A percentile compares a stretch with the other conserved stretches of the same genome.
Evolutionary conservation across 495 filamentous ascomycete genomes (phyloP).

Genomic region (Opeltia flavorubescens): DNA sequence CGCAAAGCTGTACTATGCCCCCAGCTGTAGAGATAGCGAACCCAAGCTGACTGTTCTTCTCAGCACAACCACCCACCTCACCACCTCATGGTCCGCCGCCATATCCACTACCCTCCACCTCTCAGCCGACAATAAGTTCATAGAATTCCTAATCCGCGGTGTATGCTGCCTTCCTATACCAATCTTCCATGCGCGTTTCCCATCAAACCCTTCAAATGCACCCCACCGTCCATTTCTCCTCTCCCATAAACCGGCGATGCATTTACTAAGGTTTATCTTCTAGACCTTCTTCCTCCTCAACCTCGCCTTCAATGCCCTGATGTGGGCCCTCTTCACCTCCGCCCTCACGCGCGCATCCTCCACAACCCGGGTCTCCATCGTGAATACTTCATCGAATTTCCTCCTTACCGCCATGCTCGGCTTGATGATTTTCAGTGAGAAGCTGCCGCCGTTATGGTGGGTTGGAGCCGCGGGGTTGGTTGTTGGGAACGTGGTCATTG

Average conservation of each 20-base stretch:
- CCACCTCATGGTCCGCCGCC: slow-evolving; percentile 48
- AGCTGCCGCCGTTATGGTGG: slow-evolving; percentile 73
- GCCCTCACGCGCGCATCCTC: slow-evolving; percentile 71
- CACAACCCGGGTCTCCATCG: slow-evolving; percentile 79
- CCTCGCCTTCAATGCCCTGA: slow-evolving; percentile 76
- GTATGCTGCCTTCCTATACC: slow-evolving; percentile 2
- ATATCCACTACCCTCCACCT: slow-evolving; percentile 46
- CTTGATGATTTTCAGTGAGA: slow-evolving; percentile 55
- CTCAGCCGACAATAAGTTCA: slow-evolving; percentile 10
- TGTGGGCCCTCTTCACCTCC: slow-evolving; percentile 81
- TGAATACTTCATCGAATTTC: slow-evolving; percentile 92
- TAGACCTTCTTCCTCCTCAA: slow-evolving; percentile 82
- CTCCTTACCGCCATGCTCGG: slow-evolving; percentile 79
- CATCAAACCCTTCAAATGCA: neutral
- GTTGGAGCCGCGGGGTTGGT: slow-evolving; percentile 71
- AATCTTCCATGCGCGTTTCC: neutral
- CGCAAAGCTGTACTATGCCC: slow-evolving; percentile 61
- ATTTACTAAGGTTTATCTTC: too few species aligned
- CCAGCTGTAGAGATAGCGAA: slow-evolving; percentile 14
- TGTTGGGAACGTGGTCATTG: slow-evolving; percentile 82
- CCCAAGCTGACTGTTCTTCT: neutral
- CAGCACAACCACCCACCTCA: slow-evolving; percentile 78
- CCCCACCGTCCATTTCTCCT: neutral
- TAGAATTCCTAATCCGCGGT: slow-evolving; percentile 17
- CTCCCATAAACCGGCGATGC: neutral